Percentiles rank a stretch among this genome's conserved stretches.
These are phyloP conservation scores for Leavenworthia alabamica DNA, from an alignment of 345 rosid species.

Conservation along the genomic window DNA sequence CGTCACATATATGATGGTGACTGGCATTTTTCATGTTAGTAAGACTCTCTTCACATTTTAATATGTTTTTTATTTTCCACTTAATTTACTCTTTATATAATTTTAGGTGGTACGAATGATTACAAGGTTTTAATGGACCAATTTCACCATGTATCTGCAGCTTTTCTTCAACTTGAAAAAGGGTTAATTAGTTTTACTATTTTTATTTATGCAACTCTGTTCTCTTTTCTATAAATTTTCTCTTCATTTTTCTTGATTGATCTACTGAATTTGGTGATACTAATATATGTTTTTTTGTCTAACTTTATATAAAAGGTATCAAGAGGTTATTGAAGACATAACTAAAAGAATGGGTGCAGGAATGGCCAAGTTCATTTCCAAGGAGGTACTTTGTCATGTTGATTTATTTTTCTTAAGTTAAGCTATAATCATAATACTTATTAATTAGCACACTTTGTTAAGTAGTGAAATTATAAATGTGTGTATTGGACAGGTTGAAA, in stretches of 20 bases:
- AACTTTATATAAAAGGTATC: slow-evolving; percentile 46
- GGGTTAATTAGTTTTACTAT: slow-evolving; percentile 33
- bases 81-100: background rate
- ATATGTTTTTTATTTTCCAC: background rate
- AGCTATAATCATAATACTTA: background rate
- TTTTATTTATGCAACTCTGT: background rate
- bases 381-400: slow-evolving; percentile 50
- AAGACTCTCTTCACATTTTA: background rate
- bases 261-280: background rate
- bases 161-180: slow-evolving; percentile 64
- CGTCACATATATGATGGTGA: slow-evolving; percentile 53
- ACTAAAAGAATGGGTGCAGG: slow-evolving; percentile 85
- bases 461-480: background rate
- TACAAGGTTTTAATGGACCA: slow-evolving; percentile 81
- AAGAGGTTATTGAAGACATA: slow-evolving; percentile 66
- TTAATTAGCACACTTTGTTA: background rate
- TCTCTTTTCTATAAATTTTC: background rate
- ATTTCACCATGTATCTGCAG: slow-evolving; percentile 70
- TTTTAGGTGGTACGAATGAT: slow-evolving; percentile 66
- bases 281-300: background rate
- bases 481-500: slow-evolving; percentile 57
- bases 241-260: background rate
- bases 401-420: background rate
- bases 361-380: slow-evolving; percentile 81
- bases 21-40: slow-evolving; percentile 86